Evolutionary conservation across 345 rosid genomes (phyloP).

Genomic region (Fremontodendron californicum): DNA sequence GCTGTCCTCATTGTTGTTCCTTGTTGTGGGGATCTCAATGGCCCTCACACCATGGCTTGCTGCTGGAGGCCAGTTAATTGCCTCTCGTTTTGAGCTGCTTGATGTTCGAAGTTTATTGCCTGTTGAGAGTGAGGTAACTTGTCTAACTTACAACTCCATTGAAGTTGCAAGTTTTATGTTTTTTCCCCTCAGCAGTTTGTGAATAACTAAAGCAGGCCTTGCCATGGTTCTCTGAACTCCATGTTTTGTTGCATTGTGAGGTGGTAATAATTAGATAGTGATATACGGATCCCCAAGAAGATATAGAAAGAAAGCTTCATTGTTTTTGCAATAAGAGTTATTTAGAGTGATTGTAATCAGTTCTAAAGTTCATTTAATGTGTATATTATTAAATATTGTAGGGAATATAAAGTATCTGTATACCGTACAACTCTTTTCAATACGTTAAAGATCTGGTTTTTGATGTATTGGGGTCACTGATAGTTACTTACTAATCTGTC

Average conservation of each 20-base stretch:
- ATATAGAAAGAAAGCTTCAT: not conserved
- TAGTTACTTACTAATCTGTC: slow-evolving; percentile 11
- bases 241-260: not conserved
- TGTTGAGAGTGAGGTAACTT: slow-evolving; percentile 87
- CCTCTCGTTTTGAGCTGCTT: slow-evolving; percentile 91
- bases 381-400: not conserved
- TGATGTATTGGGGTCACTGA: not conserved
- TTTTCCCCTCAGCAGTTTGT: not conserved
- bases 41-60: slow-evolving; percentile 98
- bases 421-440: not conserved
- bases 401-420: not conserved
- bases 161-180: not conserved
- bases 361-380: not conserved
- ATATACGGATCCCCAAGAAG: not conserved
- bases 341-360: not conserved
- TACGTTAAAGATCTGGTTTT: not conserved
- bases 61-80: slow-evolving; percentile 97
- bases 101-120: slow-evolving; percentile 95
- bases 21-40: slow-evolving; percentile 96
- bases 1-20: slow-evolving; percentile 85
- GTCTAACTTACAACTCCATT: slow-evolving; percentile 6
- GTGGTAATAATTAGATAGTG: not conserved
- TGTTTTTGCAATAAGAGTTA: not conserved
- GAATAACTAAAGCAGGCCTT: not conserved
- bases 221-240: slow-evolving; percentile 3